phyloP scores from a whole-genome alignment of 805 yeast genomes.

The Cephaloascus albidus region DNA sequence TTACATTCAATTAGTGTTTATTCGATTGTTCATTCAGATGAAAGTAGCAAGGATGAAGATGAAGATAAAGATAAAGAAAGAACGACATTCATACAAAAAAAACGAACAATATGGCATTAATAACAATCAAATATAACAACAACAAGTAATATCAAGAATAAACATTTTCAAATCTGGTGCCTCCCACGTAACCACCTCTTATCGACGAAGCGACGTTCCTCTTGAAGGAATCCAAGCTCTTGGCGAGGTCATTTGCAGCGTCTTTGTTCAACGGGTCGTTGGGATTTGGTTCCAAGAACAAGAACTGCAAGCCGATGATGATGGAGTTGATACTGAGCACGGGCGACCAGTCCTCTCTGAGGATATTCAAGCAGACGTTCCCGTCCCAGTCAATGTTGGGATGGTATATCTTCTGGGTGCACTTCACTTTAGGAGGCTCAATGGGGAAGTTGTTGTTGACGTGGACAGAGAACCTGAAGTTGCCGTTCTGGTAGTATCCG shows the following conservation, averaged over 20 bases:
- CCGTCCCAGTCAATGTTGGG: constrained; percentile 91
- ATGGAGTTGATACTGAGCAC: constrained; percentile 76
- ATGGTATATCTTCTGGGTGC: constrained; percentile 70
- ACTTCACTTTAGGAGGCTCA: constrained; percentile 81
- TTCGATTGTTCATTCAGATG: no score
- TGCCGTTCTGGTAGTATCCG: constrained; percentile 65
- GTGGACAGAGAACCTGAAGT: constrained; percentile 57
- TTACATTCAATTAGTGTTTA: no score
- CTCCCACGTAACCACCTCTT: constrained; percentile 61
- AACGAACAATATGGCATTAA: no score
- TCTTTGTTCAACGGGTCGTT: constrained; percentile 87
- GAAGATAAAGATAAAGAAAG: no score
- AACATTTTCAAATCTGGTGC: constrained; percentile 57
- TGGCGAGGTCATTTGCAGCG: constrained; percentile 59
- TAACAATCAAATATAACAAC: no score
- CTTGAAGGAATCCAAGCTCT: constrained; percentile 39
- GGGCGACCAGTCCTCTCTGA: constrained; percentile 96
- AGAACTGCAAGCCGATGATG: constrained; percentile 74
- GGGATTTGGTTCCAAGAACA: constrained; percentile 86
- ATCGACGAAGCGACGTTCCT: constrained; percentile 52
- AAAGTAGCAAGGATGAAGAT: no score
- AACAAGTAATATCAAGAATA: background rate
- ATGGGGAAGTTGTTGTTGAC: constrained; percentile 77
- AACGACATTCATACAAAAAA: no score
- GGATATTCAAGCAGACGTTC: constrained; percentile 82